These are phyloP conservation scores for Sarocladium oryzae DNA, from an alignment of 2,329 filamentous ascomycete species.

Conservation along the genomic window DNA sequence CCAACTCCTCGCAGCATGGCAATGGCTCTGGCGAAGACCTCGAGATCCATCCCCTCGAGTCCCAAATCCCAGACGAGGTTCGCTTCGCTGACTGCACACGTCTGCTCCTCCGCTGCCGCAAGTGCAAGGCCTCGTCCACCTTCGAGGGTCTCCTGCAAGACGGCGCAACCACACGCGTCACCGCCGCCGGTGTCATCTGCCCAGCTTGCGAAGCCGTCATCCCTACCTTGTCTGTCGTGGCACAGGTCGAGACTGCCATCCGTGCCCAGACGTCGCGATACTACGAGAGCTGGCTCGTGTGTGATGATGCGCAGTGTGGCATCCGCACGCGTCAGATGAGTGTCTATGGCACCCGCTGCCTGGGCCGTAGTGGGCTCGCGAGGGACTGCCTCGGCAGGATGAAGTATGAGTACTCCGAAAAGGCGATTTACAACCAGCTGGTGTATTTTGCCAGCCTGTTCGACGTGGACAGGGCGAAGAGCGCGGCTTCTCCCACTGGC, in stretches of 20 bases:
- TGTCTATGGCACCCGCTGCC: conserved; percentile 84
- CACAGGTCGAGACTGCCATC: conserved; percentile 82
- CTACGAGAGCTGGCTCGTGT: conserved; percentile 88
- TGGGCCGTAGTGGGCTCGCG: conserved; percentile 80
- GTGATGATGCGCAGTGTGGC: conserved; percentile 82
- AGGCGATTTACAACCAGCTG: conserved; percentile 90
- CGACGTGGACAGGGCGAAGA: conserved; percentile 77
- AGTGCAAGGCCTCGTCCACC: conserved; percentile 63
- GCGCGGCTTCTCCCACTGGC: conserved; percentile 33
- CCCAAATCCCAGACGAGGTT: conserved; percentile 84
- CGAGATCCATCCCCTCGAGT: conserved; percentile 86
- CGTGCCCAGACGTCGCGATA: conserved; percentile 73
- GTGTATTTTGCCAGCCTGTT: conserved; percentile 80
- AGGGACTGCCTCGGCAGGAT: conserved; percentile 81
- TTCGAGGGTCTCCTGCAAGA: conserved; percentile 66
- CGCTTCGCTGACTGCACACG: conserved; percentile 79
- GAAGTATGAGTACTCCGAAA: conserved; percentile 81
- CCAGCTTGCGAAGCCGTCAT: conserved; percentile 60
- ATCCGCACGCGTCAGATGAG: conserved; percentile 85
- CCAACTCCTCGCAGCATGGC: conserved; percentile 34
- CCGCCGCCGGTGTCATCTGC: conserved; percentile 71
- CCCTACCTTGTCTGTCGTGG: conserved; percentile 66
- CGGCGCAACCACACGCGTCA: conserved; percentile 51
- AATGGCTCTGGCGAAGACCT: conserved; percentile 51
- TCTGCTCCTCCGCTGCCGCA: conserved; percentile 71